Conservation (phyloP, 2,329 filamentous ascomycete genomes). For the Aureobasidium leucospermi region DNA sequence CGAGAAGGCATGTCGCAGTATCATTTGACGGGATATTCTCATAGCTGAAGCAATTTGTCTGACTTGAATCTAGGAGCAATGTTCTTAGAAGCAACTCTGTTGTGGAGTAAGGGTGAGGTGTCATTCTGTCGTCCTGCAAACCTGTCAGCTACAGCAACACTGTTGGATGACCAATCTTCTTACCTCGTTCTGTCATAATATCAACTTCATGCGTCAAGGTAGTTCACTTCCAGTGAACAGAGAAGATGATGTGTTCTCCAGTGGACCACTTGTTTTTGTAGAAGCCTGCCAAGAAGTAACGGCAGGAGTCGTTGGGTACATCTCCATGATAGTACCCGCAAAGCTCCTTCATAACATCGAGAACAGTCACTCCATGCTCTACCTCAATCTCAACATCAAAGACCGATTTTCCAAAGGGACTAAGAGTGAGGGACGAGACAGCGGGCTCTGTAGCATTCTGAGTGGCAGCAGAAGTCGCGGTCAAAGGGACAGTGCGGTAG, state of each 20-base stretch:
- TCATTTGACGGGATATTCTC: no score
- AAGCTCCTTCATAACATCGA: neutral
- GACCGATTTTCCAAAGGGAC: neutral
- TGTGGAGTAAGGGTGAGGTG: no score
- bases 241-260: neutral
- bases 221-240: neutral
- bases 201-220: no score
- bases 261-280: neutral
- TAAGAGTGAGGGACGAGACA: neutral
- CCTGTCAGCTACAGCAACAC: no score
- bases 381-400: neutral
- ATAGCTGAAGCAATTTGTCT: no score
- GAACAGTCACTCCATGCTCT: neutral
- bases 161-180: no score
- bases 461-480: neutral
- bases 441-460: neutral
- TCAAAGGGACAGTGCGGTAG: neutral
- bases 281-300: neutral
- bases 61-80: no score
- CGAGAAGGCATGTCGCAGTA: no score
- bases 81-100: no score
- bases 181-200: no score
- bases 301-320: neutral
- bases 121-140: no score
- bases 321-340: neutral